Conservation (phyloP, 208 protist species). For the Blechomonas ayalai region DNA sequence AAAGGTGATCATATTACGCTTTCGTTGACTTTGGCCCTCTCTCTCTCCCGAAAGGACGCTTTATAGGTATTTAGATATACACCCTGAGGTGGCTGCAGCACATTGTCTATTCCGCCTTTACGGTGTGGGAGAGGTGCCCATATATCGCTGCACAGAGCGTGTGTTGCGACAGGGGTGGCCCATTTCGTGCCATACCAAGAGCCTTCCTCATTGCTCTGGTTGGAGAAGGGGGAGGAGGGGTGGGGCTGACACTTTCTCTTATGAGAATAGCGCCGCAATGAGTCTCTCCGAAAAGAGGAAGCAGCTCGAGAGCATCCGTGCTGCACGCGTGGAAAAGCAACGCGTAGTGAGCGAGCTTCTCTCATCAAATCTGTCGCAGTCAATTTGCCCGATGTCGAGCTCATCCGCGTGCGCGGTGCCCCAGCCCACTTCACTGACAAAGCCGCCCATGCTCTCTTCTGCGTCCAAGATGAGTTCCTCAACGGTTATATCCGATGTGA, state of each 20-base stretch:
- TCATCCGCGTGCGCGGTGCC: background rate
- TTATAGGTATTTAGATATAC: too few relatives aligned
- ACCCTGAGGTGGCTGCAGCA: background rate
- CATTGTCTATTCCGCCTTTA: background rate
- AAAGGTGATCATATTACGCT: too few relatives aligned
- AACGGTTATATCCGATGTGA: too few relatives aligned
- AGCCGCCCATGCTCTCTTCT: background rate
- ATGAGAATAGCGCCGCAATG: slow-evolving; percentile 14
- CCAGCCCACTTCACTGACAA: background rate
- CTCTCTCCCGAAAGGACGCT: too few relatives aligned
- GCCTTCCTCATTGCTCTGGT: too few relatives aligned
- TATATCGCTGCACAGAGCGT: too few relatives aligned
- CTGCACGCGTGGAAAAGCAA: slow-evolving; percentile 49
- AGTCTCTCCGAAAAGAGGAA: slow-evolving; percentile 55
- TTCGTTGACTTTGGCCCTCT: too few relatives aligned
- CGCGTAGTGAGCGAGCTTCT: slow-evolving; percentile 24
- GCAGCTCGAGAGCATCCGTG: slow-evolving; percentile 49
- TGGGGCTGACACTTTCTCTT: too few relatives aligned
- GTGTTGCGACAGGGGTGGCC: too few relatives aligned
- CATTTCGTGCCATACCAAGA: too few relatives aligned
- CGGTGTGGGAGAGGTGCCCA: background rate
- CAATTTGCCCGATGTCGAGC: background rate
- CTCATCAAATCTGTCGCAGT: background rate
- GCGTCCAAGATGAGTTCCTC: too few relatives aligned
- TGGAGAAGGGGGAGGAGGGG: too few relatives aligned